Base-by-base conservation (phyloP, 176 grass and related monocot genomes). In the Musa acuminata region DNA sequence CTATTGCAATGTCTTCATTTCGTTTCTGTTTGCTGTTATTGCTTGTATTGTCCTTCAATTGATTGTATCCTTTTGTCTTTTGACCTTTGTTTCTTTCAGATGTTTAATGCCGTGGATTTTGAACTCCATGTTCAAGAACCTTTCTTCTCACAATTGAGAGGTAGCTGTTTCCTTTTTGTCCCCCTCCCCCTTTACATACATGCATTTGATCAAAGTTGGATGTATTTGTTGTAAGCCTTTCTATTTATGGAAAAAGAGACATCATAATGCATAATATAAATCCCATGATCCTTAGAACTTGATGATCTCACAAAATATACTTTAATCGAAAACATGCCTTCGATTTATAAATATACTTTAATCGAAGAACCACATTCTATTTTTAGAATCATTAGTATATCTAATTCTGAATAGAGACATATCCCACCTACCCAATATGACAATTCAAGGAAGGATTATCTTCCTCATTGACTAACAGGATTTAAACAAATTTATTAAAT, bases 111-210 rank as follows among this genome's bases (percentile, higher is more conserved):
- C 29, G 83, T 90, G 3, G 76, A 90, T 3, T 90, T 97, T 76
- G 85, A 82, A 74, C 82, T 97, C 59, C 90, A 97, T 87, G 93
- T 97, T 80, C 90, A 90, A 84, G 90, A 97, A 72, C 93, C 93
- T 58, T 97, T 84, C 79, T 97, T 93, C 80, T 90, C 85, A 76
- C 90, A 90, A 64, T 82, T 97, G 69, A 83, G 52, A 85, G 93
- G 93, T 92, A 84, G 53, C 21, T 63, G 26, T 62, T 53, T 26
- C 55, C 66, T 48, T 55, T 54, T 68, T 51, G 19, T 26, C 52
- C 52, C 27, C 24, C 21, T 51, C 11, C 60, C 67, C 70, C n/a
- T 60, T 43, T n/a, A 62, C 10, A 27, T 63, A 13, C 52, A 6
- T 73, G 24, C 16, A 62, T 51, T 55, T 62, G 22, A 1, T 49